Conservation (phyloP, 495 filamentous ascomycete species). For the Trichocladium antarcticum region DNA sequence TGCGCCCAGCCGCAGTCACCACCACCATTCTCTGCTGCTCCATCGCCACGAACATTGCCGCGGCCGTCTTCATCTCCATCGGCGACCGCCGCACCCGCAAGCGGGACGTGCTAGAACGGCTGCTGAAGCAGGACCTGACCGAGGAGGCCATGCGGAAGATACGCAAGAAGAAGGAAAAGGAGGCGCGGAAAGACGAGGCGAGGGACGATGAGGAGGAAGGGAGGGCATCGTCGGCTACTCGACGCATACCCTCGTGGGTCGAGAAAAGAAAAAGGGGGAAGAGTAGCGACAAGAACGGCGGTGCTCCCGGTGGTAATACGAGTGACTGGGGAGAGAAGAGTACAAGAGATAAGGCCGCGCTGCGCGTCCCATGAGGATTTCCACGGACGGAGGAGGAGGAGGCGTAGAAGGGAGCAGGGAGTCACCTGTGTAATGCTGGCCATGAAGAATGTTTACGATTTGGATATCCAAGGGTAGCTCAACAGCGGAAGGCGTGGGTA, state of each 20-base stretch:
- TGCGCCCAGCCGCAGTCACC: constrained; percentile 56
- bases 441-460: too few relatives aligned
- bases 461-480: too few relatives aligned
- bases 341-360: too few relatives aligned
- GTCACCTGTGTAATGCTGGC: too few relatives aligned
- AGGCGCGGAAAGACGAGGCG: constrained; percentile 10
- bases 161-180: constrained; percentile 45
- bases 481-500: too few relatives aligned
- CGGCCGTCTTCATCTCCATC: constrained; percentile 59
- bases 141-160: constrained; percentile 61
- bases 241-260: neutral
- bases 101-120: constrained; percentile 67
- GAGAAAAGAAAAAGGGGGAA: neutral
- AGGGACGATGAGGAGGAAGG: neutral
- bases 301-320: neutral
- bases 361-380: too few relatives aligned
- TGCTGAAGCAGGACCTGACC: constrained; percentile 63
- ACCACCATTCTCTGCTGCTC: constrained; percentile 69
- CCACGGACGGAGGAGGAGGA: too few relatives aligned
- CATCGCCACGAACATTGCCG: constrained; percentile 59
- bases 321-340: neutral
- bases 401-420: too few relatives aligned
- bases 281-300: neutral
- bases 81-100: constrained; percentile 64
- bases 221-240: neutral